These are phyloP conservation scores for Diospyros lotus DNA, from an alignment of 148 eudicot species.

Conservation along the genomic window DNA sequence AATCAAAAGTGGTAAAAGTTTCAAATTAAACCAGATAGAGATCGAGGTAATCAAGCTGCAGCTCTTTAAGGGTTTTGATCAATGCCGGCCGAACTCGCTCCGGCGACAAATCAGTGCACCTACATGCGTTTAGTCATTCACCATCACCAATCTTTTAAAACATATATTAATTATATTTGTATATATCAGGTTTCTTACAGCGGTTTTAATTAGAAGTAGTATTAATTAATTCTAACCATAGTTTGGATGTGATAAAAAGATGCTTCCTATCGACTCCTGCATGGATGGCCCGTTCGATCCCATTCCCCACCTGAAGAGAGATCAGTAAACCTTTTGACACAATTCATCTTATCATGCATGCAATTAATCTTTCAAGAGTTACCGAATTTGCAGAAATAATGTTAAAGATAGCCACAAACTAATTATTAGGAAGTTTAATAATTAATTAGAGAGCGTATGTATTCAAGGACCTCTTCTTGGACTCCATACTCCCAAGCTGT, in stretches of 20 bases:
- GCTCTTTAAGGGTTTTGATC: conserved; percentile 42
- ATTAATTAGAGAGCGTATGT: not conserved
- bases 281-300: conserved; percentile 35
- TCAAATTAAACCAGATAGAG: conserved; percentile 38
- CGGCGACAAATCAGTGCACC: conserved; percentile 57
- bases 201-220: too few relatives aligned
- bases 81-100: conserved; percentile 56
- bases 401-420: too few relatives aligned
- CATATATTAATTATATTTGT: too few relatives aligned
- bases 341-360: too few relatives aligned
- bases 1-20: not conserved
- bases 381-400: too few relatives aligned
- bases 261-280: conserved; percentile 46
- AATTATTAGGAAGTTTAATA: not conserved
- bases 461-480: conserved; percentile 34
- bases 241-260: conserved; percentile 50
- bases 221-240: conserved; percentile 27
- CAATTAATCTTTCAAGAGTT: too few relatives aligned
- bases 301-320: conserved; percentile 40
- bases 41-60: conserved; percentile 52
- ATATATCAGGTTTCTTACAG: too few relatives aligned
- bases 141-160: not conserved
- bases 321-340: not conserved
- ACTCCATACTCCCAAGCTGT: conserved; percentile 52
- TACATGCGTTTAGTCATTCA: conserved; percentile 5